Evolutionary conservation across 176 grass and related monocot genomes (phyloP).

Genomic region (Eragrostis nindensis): DNA sequence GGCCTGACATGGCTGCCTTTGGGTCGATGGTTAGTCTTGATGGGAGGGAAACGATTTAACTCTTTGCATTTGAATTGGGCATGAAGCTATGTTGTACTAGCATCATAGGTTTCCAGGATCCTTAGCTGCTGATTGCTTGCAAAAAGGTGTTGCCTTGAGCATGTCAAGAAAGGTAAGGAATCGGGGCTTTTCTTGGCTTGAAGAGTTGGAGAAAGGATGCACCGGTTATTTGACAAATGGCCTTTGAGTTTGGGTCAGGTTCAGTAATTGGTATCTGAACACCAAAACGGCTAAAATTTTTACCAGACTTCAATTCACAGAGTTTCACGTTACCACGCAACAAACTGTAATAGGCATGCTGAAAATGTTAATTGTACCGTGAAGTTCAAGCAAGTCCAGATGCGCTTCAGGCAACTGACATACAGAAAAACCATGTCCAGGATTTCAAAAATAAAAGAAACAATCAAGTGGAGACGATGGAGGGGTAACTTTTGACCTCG

Average conservation of each 20-base stretch:
- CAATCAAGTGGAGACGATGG: not conserved
- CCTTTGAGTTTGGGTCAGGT: constrained; percentile 1
- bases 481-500: not conserved
- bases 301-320: constrained; percentile 15
- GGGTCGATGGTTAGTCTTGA: not conserved
- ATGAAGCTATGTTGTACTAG: constrained; percentile 24
- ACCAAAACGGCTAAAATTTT: not conserved
- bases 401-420: not conserved
- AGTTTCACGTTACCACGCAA: not conserved
- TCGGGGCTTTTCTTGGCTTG: constrained; percentile 51
- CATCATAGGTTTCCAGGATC: constrained; percentile 22
- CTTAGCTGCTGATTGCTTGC: constrained; percentile 18
- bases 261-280: constrained; percentile 25
- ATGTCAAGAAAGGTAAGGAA: constrained; percentile 47
- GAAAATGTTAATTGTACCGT: not conserved
- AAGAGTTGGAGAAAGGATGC: constrained; percentile 46
- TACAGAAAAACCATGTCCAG: not conserved
- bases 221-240: not conserved
- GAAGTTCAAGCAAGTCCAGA: constrained; percentile 4
- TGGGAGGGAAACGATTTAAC: not conserved
- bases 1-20: constrained; percentile 40
- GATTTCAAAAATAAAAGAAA: constrained; percentile 2
- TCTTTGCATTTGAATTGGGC: not conserved
- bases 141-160: constrained; percentile 18
- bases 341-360: not conserved